These are phyloP conservation scores for Chaetomium sp. DNA, from an alignment of 2,329 filamentous ascomycete species.

Conservation along the genomic window DNA sequence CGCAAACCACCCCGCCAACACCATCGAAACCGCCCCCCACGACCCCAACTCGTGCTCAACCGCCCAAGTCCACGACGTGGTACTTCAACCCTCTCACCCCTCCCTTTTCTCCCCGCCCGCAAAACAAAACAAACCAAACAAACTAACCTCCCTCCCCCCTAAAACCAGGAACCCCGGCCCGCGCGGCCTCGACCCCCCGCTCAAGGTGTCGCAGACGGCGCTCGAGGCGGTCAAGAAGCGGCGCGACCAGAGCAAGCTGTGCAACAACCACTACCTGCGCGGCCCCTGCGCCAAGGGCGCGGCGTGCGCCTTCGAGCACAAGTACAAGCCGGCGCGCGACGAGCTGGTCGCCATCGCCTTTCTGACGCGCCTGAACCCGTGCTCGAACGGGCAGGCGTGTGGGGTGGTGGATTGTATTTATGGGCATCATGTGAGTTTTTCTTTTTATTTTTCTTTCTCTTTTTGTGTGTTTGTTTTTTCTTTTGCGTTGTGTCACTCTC, in stretches of 20 bases:
- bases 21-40: constrained; percentile 30
- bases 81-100: background rate
- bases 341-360: constrained; percentile 60
- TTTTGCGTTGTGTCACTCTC: background rate
- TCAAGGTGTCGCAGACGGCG: constrained; percentile 49
- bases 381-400: constrained; percentile 60
- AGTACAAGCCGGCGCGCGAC: constrained; percentile 55
- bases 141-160: too few relatives aligned
- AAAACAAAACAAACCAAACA: background rate
- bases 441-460: background rate
- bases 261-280: constrained; percentile 64
- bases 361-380: constrained; percentile 60
- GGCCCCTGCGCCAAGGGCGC: constrained; percentile 58
- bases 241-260: constrained; percentile 58
- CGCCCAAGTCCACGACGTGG: constrained; percentile 47
- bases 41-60: constrained; percentile 31
- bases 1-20: constrained; percentile 48
- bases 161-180: constrained; percentile 48
- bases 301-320: constrained; percentile 60
- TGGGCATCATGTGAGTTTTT: constrained; percentile 58
- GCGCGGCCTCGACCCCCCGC: constrained; percentile 57
- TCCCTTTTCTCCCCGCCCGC: too few relatives aligned
- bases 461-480: background rate
- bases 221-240: constrained; percentile 60
- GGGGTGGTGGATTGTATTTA: constrained; percentile 62